Base-by-base conservation (phyloP, 2,329 filamentous ascomycete species). In the Clathrospora elynae region DNA sequence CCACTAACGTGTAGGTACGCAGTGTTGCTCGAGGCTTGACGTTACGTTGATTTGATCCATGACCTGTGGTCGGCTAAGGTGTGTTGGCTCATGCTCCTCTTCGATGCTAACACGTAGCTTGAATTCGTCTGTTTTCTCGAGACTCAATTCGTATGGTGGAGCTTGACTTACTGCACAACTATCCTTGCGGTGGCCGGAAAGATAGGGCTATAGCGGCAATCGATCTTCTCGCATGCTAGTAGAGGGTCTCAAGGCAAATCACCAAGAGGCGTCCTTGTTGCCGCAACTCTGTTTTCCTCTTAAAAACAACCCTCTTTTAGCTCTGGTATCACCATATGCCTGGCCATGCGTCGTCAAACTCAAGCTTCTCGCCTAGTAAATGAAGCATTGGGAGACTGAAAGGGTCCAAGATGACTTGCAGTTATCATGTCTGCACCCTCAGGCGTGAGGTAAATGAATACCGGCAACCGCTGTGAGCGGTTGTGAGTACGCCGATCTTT, bases 331-430 rank as follows among this genome's bases (percentile, higher is more conserved):
- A 29, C 25, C 19, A 12, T 19, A 30, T 13, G 23, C 16, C 18
- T 23, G 9, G 24, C 36, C 22, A 35, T 35, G 34, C 17, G 45
- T 43, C 22, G 43, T 55, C 26, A 12, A 45, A 26, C 26, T 24
- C 46, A 55, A 55, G 49, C 49, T 55, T 53, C 32, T 45, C 46
- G 46, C 43, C 43, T 43, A 45, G 26, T 9, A n/a, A 11, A 29
- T 46, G 51, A 55, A 55, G 49, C 51, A 42, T 44, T 42, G 36
- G 25, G 23, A 47, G 39, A 16, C 31, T 31, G 29, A 41, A 36
- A 32, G 46, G 46, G 18, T 33, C 11, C 19, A 17, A 18, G 28
- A 23, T 26, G 22, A 11, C 33, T 35, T 17, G 16, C 29, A 24
- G 26, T 17, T 24, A 19, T 29, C 19, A 4, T 24, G 24, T 37